These are phyloP conservation scores for Trichosanthes truncata DNA, from an alignment of 306 rosid species.

Conservation along the genomic window DNA sequence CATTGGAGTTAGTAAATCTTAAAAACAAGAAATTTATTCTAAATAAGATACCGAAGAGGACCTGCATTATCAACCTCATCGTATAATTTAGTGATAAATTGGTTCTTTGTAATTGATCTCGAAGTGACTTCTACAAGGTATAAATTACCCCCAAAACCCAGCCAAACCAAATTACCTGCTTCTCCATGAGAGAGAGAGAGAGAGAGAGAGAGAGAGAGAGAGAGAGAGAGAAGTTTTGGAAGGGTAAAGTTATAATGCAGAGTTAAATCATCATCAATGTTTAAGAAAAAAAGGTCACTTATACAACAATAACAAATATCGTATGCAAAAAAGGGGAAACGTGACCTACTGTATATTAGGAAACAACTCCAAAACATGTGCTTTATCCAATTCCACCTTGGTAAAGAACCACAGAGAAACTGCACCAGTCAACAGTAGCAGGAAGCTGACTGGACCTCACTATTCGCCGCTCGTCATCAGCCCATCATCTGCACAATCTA, in stretches of 20 bases:
- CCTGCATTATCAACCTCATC: no score
- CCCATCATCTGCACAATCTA: slow-evolving; percentile 15
- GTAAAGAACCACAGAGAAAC: background rate
- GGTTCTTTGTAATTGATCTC: no score
- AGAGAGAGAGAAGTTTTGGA: background rate
- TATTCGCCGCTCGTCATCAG: background rate
- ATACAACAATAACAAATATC: background rate
- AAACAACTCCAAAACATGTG: background rate
- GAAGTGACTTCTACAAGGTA: background rate
- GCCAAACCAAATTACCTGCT: background rate
- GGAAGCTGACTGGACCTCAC: background rate
- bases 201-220: background rate
- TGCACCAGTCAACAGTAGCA: background rate
- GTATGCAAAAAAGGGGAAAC: background rate
- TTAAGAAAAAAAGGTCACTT: background rate
- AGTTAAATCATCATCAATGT: background rate
- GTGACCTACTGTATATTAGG: background rate
- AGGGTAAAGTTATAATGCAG: background rate
- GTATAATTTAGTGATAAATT: no score
- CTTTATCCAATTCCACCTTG: background rate
- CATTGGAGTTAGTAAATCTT: no score
- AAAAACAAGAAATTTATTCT: no score
- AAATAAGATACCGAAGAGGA: no score
- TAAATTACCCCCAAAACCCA: background rate
- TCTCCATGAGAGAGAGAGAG: background rate